Conservation (phyloP, 2,329 filamentous ascomycete species). For the Hymenoscyphus fraxineus region DNA sequence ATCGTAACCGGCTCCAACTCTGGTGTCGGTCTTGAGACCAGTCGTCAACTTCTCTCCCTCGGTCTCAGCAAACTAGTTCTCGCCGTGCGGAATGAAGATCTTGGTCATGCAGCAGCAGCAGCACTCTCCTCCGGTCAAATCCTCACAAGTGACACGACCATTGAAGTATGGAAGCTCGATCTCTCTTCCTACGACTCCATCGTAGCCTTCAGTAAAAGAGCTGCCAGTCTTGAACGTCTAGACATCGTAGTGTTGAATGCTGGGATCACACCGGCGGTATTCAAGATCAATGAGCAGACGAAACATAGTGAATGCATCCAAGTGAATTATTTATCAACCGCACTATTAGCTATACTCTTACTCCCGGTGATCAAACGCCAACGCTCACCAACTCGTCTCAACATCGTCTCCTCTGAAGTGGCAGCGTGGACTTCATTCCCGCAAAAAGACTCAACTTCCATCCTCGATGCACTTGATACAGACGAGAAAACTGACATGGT, state of each 20-base stretch:
- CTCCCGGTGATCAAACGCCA: constrained; percentile 4
- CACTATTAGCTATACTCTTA: constrained; percentile 9
- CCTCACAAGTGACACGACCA: constrained; percentile 32
- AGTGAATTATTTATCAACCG: constrained; percentile 13
- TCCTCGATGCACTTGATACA: not conserved
- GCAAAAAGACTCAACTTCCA: not conserved
- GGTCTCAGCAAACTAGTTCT: constrained; percentile 44
- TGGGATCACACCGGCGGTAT: constrained; percentile 2
- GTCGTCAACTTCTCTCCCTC: constrained; percentile 39
- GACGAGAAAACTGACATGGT: not conserved
- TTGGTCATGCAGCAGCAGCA: constrained; percentile 41
- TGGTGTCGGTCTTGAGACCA: constrained; percentile 41
- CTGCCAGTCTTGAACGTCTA: constrained; percentile 7
- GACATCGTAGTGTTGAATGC: constrained; percentile 15
- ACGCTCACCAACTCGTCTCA: not conserved
- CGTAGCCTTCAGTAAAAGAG: constrained; percentile 4
- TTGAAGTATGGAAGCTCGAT: constrained; percentile 50
- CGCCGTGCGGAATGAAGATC: constrained; percentile 42
- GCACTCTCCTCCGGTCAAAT: constrained; percentile 28
- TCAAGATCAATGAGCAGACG: not conserved
- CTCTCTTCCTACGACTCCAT: constrained; percentile 32
- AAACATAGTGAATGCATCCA: constrained; percentile 7
- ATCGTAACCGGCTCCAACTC: constrained; percentile 19
- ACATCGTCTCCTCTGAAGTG: not conserved
- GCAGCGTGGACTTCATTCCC: not conserved